phyloP scores from a whole-genome alignment of 208 protist genomes.

The Leishmania arabica region DNA sequence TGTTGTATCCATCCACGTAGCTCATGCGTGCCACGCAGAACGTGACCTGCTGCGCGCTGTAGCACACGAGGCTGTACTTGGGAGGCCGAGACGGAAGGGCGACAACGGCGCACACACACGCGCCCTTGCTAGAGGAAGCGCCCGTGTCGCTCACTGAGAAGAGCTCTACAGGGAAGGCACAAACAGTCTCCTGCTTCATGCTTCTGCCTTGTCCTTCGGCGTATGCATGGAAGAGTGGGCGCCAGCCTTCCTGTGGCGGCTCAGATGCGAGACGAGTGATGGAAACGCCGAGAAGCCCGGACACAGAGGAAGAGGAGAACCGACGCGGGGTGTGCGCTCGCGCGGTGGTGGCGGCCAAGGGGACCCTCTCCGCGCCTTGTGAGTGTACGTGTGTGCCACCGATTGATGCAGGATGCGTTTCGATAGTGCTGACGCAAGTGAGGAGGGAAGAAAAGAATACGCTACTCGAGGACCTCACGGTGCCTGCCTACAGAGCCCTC shows the following conservation, averaged over 20 bases:
- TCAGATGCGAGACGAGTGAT: neutral
- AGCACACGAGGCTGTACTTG: slow-evolving; percentile 85
- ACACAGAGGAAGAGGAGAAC: neutral
- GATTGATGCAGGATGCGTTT: neutral
- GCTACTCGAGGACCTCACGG: neutral
- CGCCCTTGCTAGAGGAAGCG: slow-evolving; percentile 52
- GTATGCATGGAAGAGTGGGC: neutral
- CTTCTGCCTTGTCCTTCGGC: neutral
- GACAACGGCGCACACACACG: slow-evolving; percentile 72
- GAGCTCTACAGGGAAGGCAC: slow-evolving; percentile 55
- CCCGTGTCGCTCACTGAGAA: slow-evolving; percentile 47
- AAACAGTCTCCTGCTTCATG: slow-evolving; percentile 75
- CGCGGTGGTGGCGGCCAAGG: neutral
- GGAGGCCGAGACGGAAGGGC: slow-evolving; percentile 44
- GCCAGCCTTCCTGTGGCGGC: neutral
- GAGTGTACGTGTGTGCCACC: neutral
- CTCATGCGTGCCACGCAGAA: slow-evolving; percentile 56
- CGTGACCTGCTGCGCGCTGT: slow-evolving; percentile 65
- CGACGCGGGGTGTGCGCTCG: neutral
- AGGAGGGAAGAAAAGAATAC: neutral
- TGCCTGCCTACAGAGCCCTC: neutral
- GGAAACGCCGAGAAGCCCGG: neutral
- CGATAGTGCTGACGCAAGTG: neutral
- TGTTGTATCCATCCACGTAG: slow-evolving; percentile 47
- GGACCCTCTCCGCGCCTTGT: neutral